A percentile compares a stretch with the other conserved stretches of the same genome.
phyloP scores from a whole-genome alignment of 2,329 filamentous ascomycete species.

The Cordyceps cicadae region DNA sequence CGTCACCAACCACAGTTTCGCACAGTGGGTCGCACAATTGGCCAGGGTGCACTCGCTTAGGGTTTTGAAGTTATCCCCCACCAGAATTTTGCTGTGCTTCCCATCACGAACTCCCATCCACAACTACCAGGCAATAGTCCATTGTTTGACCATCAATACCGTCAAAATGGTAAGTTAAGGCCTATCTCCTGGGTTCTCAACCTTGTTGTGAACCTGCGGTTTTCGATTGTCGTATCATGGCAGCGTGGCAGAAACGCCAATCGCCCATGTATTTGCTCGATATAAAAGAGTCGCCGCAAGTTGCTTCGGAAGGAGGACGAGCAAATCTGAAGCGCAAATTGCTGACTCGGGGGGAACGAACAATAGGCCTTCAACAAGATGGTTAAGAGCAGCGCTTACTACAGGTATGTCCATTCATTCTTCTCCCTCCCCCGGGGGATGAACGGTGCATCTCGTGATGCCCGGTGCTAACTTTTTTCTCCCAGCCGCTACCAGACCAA shows the following conservation, averaged over 20 bases:
- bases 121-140: conserved; percentile 26
- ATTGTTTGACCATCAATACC: conserved; percentile 39
- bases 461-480: conserved; percentile 20
- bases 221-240: background rate
- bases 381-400: conserved; percentile 98
- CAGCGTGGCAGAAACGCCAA: conserved; percentile 36
- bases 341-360: conserved; percentile 76
- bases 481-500: conserved; percentile 96
- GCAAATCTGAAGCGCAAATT: conserved; percentile 95
- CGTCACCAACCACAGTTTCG: conserved; percentile 13
- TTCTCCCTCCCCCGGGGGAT: background rate
- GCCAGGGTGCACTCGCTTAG: conserved; percentile 24
- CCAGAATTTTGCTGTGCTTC: conserved; percentile 24
- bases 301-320: conserved; percentile 78
- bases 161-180: conserved; percentile 63
- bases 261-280: conserved; percentile 24
- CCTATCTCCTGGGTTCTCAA: conserved; percentile 22
- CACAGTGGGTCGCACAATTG: conserved; percentile 12
- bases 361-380: conserved; percentile 81
- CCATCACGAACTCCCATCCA: conserved; percentile 21
- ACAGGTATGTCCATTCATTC: conserved; percentile 60
- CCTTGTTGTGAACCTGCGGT: background rate
- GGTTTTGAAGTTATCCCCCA: conserved; percentile 34
- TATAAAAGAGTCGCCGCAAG: conserved; percentile 76
- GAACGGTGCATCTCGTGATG: too few relatives aligned